A percentile compares a stretch with the other conserved stretches of the same genome.
Evolutionary conservation across 2,329 filamentous ascomycete genomes (phyloP).

Genomic region (Dactylella cylindrospora): DNA sequence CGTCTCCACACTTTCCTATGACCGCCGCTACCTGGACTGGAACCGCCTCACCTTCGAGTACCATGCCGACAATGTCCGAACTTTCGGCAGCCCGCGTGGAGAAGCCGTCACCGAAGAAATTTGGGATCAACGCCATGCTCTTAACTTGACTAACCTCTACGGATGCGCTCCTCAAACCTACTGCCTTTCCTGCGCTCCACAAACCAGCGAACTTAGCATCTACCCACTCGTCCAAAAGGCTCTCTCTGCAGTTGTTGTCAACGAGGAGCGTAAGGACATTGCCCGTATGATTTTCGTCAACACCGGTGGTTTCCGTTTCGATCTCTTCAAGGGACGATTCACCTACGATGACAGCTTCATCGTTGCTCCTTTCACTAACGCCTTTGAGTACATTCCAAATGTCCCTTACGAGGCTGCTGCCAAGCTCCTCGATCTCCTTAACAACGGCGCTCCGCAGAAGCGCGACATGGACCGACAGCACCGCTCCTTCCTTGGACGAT

Average conservation of each 20-base stretch:
- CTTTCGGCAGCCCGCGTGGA: constrained; percentile 59
- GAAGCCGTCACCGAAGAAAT: constrained; percentile 57
- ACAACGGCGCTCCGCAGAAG: constrained; percentile 54
- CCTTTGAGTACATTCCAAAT: constrained; percentile 73
- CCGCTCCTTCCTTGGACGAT: constrained; percentile 46
- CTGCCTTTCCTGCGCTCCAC: constrained; percentile 66
- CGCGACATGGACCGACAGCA: constrained; percentile 29
- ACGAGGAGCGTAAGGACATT: constrained; percentile 61
- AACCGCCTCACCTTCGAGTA: constrained; percentile 67
- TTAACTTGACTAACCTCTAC: constrained; percentile 61
- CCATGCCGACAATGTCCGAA: constrained; percentile 59
- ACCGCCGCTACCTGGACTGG: constrained; percentile 68
- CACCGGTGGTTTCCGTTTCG: constrained; percentile 88
- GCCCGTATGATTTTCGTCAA: constrained; percentile 77
- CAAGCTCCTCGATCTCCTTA: constrained; percentile 65
- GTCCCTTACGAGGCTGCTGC: constrained; percentile 76
- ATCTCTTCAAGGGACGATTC: constrained; percentile 89
- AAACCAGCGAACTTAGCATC: constrained; percentile 72
- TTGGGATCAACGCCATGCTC: constrained; percentile 56
- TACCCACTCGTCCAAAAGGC: constrained; percentile 76
- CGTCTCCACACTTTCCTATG: constrained; percentile 56
- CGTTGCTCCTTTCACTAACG: constrained; percentile 82
- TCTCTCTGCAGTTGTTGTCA: constrained; percentile 67
- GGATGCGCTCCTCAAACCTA: constrained; percentile 65
- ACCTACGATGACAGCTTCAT: constrained; percentile 84